Conservation (phyloP, 805 yeast species). For the Candida oleophila region DNA sequence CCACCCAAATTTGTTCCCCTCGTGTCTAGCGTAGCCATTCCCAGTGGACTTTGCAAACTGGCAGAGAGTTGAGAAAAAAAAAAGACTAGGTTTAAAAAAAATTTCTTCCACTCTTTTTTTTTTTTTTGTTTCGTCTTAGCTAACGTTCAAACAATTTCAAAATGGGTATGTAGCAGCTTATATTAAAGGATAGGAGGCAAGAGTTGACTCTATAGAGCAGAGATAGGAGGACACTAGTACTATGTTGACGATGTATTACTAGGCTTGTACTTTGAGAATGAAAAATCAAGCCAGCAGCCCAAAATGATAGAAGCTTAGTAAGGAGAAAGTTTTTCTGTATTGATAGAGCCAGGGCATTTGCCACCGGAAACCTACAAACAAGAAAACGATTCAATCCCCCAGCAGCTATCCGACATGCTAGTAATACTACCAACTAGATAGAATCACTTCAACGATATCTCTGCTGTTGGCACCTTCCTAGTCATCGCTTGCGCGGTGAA, state of each 20-base stretch:
- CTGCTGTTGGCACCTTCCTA: not conserved
- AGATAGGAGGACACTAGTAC: not conserved
- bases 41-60: conserved; percentile 4
- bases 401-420: not conserved
- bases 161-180: conserved; percentile 6
- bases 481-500: not conserved
- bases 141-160: conserved; percentile 7
- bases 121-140: conserved; percentile 3
- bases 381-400: not conserved
- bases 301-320: too few species aligned
- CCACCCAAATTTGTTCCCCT: conserved; percentile 3
- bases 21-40: conserved; percentile 2
- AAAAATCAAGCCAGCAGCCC: not conserved
- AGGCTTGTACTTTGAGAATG: not conserved
- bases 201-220: not conserved
- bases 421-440: not conserved
- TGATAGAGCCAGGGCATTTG: not conserved
- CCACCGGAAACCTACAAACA: not conserved
- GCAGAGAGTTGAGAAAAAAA: not conserved
- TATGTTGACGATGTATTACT: not conserved
- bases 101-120: conserved; percentile 8
- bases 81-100: not conserved
- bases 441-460: not conserved
- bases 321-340: not conserved
- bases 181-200: not conserved